phyloP scores from a whole-genome alignment of 2,329 filamentous ascomycete genomes.

The Pseudogymnoascus sp. region DNA sequence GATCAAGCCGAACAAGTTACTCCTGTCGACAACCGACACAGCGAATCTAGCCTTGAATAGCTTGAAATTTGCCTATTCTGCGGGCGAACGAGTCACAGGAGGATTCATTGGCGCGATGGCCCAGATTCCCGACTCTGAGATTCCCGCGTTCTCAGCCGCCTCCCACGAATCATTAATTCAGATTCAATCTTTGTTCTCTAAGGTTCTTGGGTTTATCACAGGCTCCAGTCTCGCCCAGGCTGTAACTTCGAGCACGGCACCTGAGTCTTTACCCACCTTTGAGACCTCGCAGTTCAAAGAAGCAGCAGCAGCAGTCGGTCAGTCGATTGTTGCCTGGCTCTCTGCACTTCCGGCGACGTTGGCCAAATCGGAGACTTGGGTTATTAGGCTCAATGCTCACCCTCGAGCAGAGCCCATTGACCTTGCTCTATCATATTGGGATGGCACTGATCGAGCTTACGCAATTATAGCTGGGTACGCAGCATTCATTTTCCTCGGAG shows the following conservation, averaged over 20 bases:
- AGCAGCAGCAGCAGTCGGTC: neutral
- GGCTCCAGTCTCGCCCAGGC: neutral
- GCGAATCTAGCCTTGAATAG: constrained; percentile 12
- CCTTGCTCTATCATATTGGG: constrained; percentile 59
- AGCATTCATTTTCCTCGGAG: constrained; percentile 65
- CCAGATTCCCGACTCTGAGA: constrained; percentile 44
- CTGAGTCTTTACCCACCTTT: neutral
- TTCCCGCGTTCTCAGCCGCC: constrained; percentile 68
- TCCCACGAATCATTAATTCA: constrained; percentile 62
- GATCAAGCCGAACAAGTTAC: neutral
- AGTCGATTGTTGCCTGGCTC: constrained; percentile 18
- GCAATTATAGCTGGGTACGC: constrained; percentile 77
- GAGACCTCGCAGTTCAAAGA: neutral
- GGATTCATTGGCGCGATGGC: constrained; percentile 43
- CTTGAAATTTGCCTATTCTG: constrained; percentile 22
- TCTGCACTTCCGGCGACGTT: constrained; percentile 28
- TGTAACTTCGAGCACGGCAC: neutral
- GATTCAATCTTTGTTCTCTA: constrained; percentile 46
- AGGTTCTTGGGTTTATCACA: constrained; percentile 11
- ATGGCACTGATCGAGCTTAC: constrained; percentile 53
- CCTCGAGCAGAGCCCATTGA: constrained; percentile 36
- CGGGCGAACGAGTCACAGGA: constrained; percentile 36
- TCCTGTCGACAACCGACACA: neutral
- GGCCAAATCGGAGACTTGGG: constrained; percentile 47
- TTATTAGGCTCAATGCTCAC: constrained; percentile 45